A percentile compares a stretch with the other conserved stretches of the same genome.
Evolutionary conservation across 306 rosid genomes (phyloP).

Genomic region (Bauhinia variegata): DNA sequence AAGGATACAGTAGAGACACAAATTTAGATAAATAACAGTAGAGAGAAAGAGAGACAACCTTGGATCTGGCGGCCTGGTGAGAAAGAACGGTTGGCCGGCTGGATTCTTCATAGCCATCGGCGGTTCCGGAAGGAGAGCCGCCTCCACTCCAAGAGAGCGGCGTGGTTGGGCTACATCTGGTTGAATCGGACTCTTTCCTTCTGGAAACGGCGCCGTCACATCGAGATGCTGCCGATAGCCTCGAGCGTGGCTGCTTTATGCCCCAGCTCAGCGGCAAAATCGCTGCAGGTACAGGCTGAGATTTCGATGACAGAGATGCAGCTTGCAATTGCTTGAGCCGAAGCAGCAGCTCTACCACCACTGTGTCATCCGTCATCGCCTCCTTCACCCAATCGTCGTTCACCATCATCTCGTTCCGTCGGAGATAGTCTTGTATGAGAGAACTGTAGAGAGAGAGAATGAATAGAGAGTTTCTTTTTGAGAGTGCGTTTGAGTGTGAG

Average conservation of each 20-base stretch:
- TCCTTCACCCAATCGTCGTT: slow-evolving; percentile 68
- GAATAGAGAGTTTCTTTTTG: slow-evolving; percentile 12
- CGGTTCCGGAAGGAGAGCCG: slow-evolving; percentile 72
- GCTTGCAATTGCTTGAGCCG: slow-evolving; percentile 64
- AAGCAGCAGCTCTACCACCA: slow-evolving; percentile 72
- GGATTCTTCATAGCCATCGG: slow-evolving; percentile 73
- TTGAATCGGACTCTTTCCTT: slow-evolving; percentile 53
- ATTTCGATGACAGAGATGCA: slow-evolving; percentile 35
- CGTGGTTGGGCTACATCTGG: slow-evolving; percentile 90
- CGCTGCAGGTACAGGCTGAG: slow-evolving; percentile 17
- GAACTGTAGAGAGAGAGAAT: slow-evolving; percentile 1
- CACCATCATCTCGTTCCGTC: slow-evolving; percentile 28
- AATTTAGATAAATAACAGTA: background rate
- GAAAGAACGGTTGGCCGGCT: slow-evolving; percentile 43
- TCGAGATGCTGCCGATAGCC: slow-evolving; percentile 42
- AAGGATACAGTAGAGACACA: background rate
- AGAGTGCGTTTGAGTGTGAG: background rate
- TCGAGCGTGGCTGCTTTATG: slow-evolving; percentile 59
- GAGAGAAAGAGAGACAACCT: slow-evolving; percentile 50
- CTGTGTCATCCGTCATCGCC: slow-evolving; percentile 71
- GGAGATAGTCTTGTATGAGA: slow-evolving; percentile 4
- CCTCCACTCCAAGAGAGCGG: slow-evolving; percentile 96
- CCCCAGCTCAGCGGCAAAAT: slow-evolving; percentile 65
- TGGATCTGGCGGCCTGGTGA: slow-evolving; percentile 68
- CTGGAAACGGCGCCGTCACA: slow-evolving; percentile 51